A percentile compares a stretch with the other conserved stretches of the same genome.
Evolutionary conservation across 2,329 filamentous ascomycete species (phyloP).

Genomic region (Colletotrichum coccodes): DNA sequence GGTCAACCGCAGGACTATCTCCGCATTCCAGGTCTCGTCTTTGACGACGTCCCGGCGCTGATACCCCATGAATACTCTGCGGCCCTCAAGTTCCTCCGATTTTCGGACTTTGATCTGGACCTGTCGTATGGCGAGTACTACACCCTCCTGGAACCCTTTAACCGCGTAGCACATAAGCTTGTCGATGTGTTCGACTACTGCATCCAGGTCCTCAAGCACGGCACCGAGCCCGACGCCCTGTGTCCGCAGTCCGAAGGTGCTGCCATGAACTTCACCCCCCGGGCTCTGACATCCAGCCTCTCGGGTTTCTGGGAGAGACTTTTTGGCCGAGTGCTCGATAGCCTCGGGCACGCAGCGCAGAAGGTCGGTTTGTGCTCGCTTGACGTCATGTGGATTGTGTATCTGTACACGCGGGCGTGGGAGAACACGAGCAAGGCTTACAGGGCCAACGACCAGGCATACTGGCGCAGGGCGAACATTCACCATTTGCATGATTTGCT

Average conservation of each 20-base stretch:
- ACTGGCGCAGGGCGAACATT: constrained; percentile 5
- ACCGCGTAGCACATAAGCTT: constrained; percentile 14
- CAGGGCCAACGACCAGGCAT: neutral
- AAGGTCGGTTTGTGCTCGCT: neutral
- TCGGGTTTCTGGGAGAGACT: neutral
- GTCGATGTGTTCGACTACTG: constrained; percentile 16
- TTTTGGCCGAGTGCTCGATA: constrained; percentile 7
- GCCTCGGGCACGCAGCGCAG: neutral
- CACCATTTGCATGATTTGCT: constrained; percentile 21
- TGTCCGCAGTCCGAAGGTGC: neutral
- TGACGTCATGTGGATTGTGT: constrained; percentile 23
- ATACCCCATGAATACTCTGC: constrained; percentile 8
- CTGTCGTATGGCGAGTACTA: constrained; percentile 20
- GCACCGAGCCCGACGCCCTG: neutral
- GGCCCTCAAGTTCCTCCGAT: constrained; percentile 14
- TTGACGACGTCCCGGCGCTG: constrained; percentile 6
- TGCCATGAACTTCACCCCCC: too few species aligned
- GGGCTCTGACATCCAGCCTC: neutral
- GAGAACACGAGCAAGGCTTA: neutral
- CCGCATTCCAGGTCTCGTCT: constrained; percentile 25
- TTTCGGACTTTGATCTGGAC: constrained; percentile 1
- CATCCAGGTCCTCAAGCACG: neutral
- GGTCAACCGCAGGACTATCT: constrained; percentile 16
- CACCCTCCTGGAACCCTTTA: constrained; percentile 10
- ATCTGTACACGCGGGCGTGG: constrained; percentile 15